Conservation (phyloP, 2,329 filamentous ascomycete species). For the Penicillium sp. region DNA sequence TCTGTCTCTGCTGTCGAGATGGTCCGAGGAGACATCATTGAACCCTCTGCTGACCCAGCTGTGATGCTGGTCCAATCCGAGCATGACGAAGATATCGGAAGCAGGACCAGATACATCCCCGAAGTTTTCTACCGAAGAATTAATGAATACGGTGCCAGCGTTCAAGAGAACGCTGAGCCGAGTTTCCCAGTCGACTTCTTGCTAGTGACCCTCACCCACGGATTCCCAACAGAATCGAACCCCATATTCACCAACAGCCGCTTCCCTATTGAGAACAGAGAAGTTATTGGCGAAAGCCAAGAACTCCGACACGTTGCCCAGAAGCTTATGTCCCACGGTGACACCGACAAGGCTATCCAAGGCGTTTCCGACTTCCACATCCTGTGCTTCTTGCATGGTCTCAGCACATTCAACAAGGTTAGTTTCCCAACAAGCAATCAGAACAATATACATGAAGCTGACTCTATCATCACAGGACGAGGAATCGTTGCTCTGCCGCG, state of each 20-base stretch:
- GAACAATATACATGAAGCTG: slow-evolving; percentile 15
- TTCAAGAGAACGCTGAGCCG: slow-evolving; percentile 96
- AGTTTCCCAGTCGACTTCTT: slow-evolving; percentile 96
- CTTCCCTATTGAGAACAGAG: slow-evolving; percentile 91
- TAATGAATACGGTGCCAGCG: slow-evolving; percentile 95
- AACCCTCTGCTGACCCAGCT: slow-evolving; percentile 88
- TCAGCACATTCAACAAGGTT: slow-evolving; percentile 85
- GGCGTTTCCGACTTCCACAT: slow-evolving; percentile 92
- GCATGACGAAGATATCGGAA: slow-evolving; percentile 71
- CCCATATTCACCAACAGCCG: slow-evolving; percentile 70
- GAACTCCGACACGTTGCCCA: slow-evolving; percentile 70
- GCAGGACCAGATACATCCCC: slow-evolving; percentile 83
- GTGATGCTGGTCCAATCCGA: slow-evolving; percentile 95
- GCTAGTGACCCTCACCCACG: slow-evolving; percentile 92
- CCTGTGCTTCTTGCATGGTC: slow-evolving; percentile 78
- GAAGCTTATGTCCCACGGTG: slow-evolving; percentile 67
- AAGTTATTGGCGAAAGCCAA: slow-evolving; percentile 81
- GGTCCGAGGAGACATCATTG: slow-evolving; percentile 91
- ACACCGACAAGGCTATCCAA: slow-evolving; percentile 62
- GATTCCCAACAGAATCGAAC: slow-evolving; percentile 79
- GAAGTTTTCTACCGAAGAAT: slow-evolving; percentile 95
- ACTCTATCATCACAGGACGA: slow-evolving; percentile 67
- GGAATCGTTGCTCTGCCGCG: slow-evolving; percentile 78
- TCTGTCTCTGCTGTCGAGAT: slow-evolving; percentile 96
- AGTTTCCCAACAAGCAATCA: slow-evolving; percentile 25